Base-by-base conservation (phyloP, 108 stramenopile genomes). In the Thalassiosira profunda region DNA sequence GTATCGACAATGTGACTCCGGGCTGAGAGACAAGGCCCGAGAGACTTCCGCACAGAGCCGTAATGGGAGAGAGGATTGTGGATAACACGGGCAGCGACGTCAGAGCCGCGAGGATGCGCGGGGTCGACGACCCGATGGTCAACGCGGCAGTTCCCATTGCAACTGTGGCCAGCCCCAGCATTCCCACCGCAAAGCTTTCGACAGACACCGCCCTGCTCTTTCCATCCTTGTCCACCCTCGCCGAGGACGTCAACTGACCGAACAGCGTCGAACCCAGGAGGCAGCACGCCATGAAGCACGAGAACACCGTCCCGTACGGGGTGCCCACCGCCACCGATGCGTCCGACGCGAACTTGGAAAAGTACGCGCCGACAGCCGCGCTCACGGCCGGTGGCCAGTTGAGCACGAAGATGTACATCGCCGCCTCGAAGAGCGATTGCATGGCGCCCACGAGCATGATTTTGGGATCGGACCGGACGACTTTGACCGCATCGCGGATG, bases 381-480 rank as follows among this genome's bases (percentile, higher is more conserved):
- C 74, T 68, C 24, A 98, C 82, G 12, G 91, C 90, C 3, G 98
- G 98, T 20, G 97, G 95, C 98, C 98, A 98, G 67, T 96, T 83
- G 17, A 97, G 79, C 6, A 98, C 96, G 67, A 96, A 98, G 48
- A 95, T 92, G 71, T 97, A 97, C 97, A 98, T 98, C 49, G 96
- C 94, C 15, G 90, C 96, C 72, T 98, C 98, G 65, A 97, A 98
- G 24, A 97, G 58, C 21, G 90, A 89, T 82, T 98, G 98, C 31
- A 91, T 89, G 10, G 90, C 84, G 9, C 96, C 97, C n/a, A 97
- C 90, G 69, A 96, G 76, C 83, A 91, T 84, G 53, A 98, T 93
- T 42, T 95, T 92, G 12, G 89, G 86, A 76, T 98, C 97, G 2
- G 79, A 52, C 23, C 60, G 66, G 28, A 95, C 77, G 0, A 92